Evolutionary conservation across 768 basidiomycete genomes (phyloP).

Genomic region (Royoungia palumana): DNA sequence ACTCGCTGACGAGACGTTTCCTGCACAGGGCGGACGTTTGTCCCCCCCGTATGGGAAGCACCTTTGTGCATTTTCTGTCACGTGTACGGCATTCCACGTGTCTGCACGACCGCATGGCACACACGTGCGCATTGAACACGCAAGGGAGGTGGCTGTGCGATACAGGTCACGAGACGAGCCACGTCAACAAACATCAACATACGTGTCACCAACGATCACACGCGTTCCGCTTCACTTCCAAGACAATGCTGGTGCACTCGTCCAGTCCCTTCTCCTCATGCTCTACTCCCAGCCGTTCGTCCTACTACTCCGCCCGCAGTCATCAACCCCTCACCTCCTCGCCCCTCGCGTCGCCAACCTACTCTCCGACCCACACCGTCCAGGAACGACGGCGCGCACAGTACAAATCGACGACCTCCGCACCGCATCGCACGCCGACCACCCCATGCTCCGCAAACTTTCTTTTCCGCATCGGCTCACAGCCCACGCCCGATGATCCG

Average conservation of each 20-base stretch:
- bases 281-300: slow-evolving; percentile 37
- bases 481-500: slow-evolving; percentile 37
- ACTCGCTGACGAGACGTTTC: too few relatives aligned
- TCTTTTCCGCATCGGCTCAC: slow-evolving; percentile 12
- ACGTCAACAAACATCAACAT: slow-evolving; percentile 26
- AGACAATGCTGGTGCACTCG: slow-evolving; percentile 18
- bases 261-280: slow-evolving; percentile 33
- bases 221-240: not conserved
- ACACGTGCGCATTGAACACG: too few relatives aligned
- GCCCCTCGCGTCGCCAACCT: slow-evolving; percentile 46
- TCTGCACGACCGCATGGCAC: too few relatives aligned
- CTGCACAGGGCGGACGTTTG: too few relatives aligned
- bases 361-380: slow-evolving; percentile 42
- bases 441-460: slow-evolving; percentile 7
- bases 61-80: too few relatives aligned
- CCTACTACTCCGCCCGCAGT: slow-evolving; percentile 28
- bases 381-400: slow-evolving; percentile 53
- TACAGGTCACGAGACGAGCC: slow-evolving; percentile 18
- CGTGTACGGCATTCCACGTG: too few relatives aligned
- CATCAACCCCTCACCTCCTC: slow-evolving; percentile 46
- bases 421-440: slow-evolving; percentile 17
- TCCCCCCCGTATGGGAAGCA: too few relatives aligned
- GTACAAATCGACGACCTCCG: slow-evolving; percentile 42
- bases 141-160: not conserved
- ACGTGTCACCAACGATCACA: slow-evolving; percentile 12